Base-by-base conservation (phyloP, 2,329 filamentous ascomycete species). In the Alternaria brassicicola region DNA sequence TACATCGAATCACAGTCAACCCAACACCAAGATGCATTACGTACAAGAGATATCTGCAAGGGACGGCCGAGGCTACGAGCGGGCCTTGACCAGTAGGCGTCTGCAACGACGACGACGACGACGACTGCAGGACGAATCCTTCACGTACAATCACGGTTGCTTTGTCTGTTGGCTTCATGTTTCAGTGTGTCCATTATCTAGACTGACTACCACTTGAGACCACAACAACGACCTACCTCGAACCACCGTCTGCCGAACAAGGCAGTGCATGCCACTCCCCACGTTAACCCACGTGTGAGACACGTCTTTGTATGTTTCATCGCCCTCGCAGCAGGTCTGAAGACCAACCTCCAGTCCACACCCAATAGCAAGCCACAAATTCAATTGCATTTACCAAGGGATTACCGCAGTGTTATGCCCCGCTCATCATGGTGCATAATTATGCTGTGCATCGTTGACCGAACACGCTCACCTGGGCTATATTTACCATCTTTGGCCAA, bases 401-500 rank as follows among this genome's bases (percentile, higher is more conserved):
- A 59, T 58, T 55, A 58, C 51, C 38, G 36, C 41, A 57, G 52
- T 23, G n/a, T 49, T 57, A 51, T 56, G 57, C 48, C 57, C 41
- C 43, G 49, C 35, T 61, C 56, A 56, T 66, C 61, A 62, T 67
- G 41, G 36, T 51, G 47, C 43, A 58, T 39, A 42, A 30, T 54
- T 53, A 45, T 41, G 42, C 42, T 53, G 49, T 42, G 28, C 55
- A 55, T 66, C 59, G 50, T 46, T 56, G 41, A 54, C 61, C 60
- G 53, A 61, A 55, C 48, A 49, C 52, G 47, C 46, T 52, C 59
- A 47, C 50, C 61, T 48, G 50, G 48, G 54, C 62, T 69, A 63
- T 65, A 64, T 70, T 67, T 64, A 59, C 52, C 30, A 28, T 26
- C 52, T 42, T 58, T 45, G 50, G 46, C 48, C 59, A 57, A 36